Conservation (phyloP, 805 yeast species). For the Kazachstania bromeliacearum region DNA sequence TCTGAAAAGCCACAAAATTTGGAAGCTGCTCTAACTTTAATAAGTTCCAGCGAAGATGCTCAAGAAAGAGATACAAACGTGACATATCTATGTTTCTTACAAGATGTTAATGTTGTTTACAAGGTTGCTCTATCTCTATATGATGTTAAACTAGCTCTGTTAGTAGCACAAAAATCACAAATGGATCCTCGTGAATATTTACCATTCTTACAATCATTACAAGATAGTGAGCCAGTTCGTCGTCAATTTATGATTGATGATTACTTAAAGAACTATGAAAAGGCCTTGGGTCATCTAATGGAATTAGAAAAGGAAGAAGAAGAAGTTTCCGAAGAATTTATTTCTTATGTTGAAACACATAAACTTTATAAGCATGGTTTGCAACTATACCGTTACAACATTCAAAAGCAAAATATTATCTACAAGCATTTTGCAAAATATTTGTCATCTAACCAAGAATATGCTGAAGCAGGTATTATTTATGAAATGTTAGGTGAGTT, state of each 20-base stretch:
- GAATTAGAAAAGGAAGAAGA: slow-evolving; percentile 33
- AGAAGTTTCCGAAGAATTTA: slow-evolving; percentile 45
- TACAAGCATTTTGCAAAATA: slow-evolving; percentile 53
- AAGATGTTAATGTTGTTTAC: slow-evolving; percentile 79
- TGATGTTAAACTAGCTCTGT: slow-evolving; percentile 68
- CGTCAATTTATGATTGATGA: slow-evolving; percentile 73
- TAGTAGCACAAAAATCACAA: slow-evolving; percentile 91
- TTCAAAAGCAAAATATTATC: slow-evolving; percentile 43
- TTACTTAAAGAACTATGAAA: slow-evolving; percentile 52
- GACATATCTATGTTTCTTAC: slow-evolving; percentile 80
- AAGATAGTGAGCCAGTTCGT: slow-evolving; percentile 56
- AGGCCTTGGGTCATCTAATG: slow-evolving; percentile 60
- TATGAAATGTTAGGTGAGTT: slow-evolving; percentile 57
- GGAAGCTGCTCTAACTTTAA: slow-evolving; percentile 58
- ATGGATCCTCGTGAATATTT: slow-evolving; percentile 96
- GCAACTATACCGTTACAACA: slow-evolving; percentile 47
- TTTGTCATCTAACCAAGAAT: slow-evolving; percentile 47
- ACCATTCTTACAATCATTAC: slow-evolving; percentile 78
- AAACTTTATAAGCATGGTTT: slow-evolving; percentile 63
- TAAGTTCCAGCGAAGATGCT: slow-evolving; percentile 41
- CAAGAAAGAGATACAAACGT: slow-evolving; percentile 54
- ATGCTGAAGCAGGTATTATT: slow-evolving; percentile 67
- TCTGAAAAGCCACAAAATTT: slow-evolving; percentile 84
- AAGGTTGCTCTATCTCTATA: slow-evolving; percentile 72
- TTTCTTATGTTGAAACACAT: slow-evolving; percentile 61